These are phyloP conservation scores for Fraxinus sp. DNA, from an alignment of 305 asterid species.

Conservation along the genomic window DNA sequence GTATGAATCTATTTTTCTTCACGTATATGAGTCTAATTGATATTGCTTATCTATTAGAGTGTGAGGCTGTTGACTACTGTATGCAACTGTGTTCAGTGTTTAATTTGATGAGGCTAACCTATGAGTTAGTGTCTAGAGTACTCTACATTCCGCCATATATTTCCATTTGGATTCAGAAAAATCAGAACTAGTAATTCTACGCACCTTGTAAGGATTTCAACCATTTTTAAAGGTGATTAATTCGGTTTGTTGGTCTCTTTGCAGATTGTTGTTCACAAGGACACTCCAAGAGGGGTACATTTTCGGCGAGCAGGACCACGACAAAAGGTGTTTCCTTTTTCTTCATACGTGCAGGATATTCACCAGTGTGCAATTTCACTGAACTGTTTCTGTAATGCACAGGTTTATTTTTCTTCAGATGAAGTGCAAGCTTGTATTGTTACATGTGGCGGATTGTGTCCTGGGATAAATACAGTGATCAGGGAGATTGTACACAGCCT, in stretches of 20 bases:
- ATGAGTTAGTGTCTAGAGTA: background rate
- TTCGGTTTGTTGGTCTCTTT: conserved; percentile 18
- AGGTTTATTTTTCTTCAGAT: conserved; percentile 66
- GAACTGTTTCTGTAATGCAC: conserved; percentile 26
- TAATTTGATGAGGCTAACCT: background rate
- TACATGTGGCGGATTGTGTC: conserved; percentile 84
- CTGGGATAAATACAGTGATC: conserved; percentile 77
- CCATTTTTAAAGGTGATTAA: conserved; percentile 19
- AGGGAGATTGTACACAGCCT: conserved; percentile 77
- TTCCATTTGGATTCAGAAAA: background rate
- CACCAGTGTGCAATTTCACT: conserved; percentile 1
- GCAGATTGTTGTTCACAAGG: conserved; percentile 75
- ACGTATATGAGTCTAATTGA: background rate
- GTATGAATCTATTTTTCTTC: background rate
- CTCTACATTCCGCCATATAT: background rate
- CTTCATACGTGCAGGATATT: conserved; percentile 16
- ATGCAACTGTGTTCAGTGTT: background rate
- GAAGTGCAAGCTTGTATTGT: conserved; percentile 76
- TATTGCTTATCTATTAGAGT: background rate
- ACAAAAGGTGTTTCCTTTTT: conserved; percentile 50
- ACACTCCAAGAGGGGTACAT: conserved; percentile 80
- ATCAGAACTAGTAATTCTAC: background rate
- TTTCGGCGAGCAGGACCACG: conserved; percentile 97
- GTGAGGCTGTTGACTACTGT: background rate
- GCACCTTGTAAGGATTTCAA: background rate